Base-by-base conservation (phyloP, 768 basidiomycete species). In the Panaeolus cyanescens region DNA sequence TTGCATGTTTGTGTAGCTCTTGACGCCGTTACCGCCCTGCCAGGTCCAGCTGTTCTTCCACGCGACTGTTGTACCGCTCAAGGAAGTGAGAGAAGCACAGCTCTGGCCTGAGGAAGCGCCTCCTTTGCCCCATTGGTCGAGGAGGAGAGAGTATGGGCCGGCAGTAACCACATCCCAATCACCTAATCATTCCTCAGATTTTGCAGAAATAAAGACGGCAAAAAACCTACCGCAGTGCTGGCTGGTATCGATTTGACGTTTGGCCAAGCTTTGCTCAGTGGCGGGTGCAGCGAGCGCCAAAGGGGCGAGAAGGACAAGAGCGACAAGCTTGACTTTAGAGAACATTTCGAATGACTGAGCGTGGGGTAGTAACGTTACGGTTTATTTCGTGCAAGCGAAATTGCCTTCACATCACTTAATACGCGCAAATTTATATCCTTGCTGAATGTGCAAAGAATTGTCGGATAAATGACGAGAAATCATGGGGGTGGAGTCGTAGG, bases 1-100 rank as follows among this genome's bases (percentile, higher is more conserved):
- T 62, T 83, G 78, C 12, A 86, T 74, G 70, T 88, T 85, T 22
- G 85, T 78, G 72, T 79, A 90, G 67, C 84, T 87, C 79, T 88
- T 89, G 62, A 90, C 78, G 20, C 77, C 75, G 20, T 56, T 74
- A 6, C 79, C 83, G 32, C 86, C 86, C 6, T 40, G 57, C 87
- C 87, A 89, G 0, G 60, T 74, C 82, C 83, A 89, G 2, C 67
- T 76, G 30, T 80, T 84, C 69, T 66, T 76, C 87, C 87, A 89
- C 0, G 75, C 70, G 32, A 85, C 62, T 5, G 71, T 79, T 30
- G 68, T 75, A 2, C 77, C 83, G 53, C 71, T 74, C 64, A 81
- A 59, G 17, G 79, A 80, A 0, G 71, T 69, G 64, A 89, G 64
- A 20, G 75, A 70, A 31, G 85, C 78, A 66, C 85, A 86, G 63